A percentile compares a stretch with the other conserved stretches of the same genome.
phyloP scores from a whole-genome alignment of 2,329 filamentous ascomycete genomes.

The Aspergillus sp. region DNA sequence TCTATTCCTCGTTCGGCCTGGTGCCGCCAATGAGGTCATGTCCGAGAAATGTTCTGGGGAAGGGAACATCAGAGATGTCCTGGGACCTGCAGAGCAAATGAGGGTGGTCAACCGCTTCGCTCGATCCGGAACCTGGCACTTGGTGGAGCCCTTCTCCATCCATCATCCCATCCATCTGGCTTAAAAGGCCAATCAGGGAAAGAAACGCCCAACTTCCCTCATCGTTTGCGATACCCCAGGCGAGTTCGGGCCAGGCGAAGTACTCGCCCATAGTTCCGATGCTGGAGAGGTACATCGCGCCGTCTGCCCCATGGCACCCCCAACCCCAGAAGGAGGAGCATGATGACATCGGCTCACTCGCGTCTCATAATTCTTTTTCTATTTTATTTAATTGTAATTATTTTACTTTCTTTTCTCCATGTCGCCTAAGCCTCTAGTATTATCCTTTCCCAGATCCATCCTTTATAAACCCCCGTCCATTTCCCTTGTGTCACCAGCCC shows the following conservation, averaged over 20 bases:
- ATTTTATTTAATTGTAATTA: not conserved
- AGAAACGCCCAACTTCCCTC: not conserved
- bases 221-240: conserved; percentile 1
- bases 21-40: conserved; percentile 3
- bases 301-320: not conserved
- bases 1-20: not conserved
- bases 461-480: conserved; percentile 13
- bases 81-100: conserved; percentile 3
- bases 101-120: not conserved
- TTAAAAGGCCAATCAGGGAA: conserved; percentile 2
- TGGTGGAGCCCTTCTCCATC: conserved; percentile 8
- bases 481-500: conserved; percentile 11
- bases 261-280: not conserved
- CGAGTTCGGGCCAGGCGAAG: not conserved
- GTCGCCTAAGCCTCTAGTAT: not conserved
- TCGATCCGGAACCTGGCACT: conserved; percentile 18
- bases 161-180: not conserved
- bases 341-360: not conserved
- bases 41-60: not conserved
- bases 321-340: not conserved
- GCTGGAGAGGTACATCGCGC: not conserved
- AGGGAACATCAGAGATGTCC: not conserved
- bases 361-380: not conserved
- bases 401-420: not conserved
- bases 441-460: not conserved